These are phyloP conservation scores for Trichocladium uniseriatum DNA, from an alignment of 495 filamentous ascomycete genomes.

Conservation along the genomic window DNA sequence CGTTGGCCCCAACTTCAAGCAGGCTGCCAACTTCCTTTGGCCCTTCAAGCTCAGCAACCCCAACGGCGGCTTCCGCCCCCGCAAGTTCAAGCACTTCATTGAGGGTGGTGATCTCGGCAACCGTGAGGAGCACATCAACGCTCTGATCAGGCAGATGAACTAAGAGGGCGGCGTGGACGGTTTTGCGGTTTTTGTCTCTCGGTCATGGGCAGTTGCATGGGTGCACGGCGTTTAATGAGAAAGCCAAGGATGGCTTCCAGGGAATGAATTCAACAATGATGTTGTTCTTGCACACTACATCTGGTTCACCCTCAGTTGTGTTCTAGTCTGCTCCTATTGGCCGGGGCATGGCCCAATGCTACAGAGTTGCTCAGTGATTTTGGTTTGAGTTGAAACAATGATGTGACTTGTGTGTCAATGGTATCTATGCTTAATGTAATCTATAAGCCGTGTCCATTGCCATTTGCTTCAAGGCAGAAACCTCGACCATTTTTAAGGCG, in stretches of 20 bases:
- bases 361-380: conserved; percentile 4
- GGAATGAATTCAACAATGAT: conserved; percentile 28
- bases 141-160: conserved; percentile 96
- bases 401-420: background rate
- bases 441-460: background rate
- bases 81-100: conserved; percentile 99
- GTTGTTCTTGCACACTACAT: conserved; percentile 16
- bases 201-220: conserved; percentile 31
- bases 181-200: conserved; percentile 29
- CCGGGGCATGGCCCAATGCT: conserved; percentile 19
- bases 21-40: conserved; percentile 99
- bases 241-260: conserved; percentile 16
- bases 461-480: background rate
- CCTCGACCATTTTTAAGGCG: no score
- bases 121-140: conserved; percentile 98
- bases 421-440: background rate
- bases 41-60: conserved; percentile 99
- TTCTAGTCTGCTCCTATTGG: conserved; percentile 16
- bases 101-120: conserved; percentile 98
- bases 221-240: conserved; percentile 24
- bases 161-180: conserved; percentile 39
- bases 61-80: conserved; percentile 84
- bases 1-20: conserved; percentile 98
- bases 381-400: background rate
- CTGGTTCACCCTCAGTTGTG: conserved; percentile 15